A percentile compares a stretch with the other conserved stretches of the same genome.
phyloP scores from a whole-genome alignment of 495 filamentous ascomycete genomes.

The Usnea hakonensis region DNA sequence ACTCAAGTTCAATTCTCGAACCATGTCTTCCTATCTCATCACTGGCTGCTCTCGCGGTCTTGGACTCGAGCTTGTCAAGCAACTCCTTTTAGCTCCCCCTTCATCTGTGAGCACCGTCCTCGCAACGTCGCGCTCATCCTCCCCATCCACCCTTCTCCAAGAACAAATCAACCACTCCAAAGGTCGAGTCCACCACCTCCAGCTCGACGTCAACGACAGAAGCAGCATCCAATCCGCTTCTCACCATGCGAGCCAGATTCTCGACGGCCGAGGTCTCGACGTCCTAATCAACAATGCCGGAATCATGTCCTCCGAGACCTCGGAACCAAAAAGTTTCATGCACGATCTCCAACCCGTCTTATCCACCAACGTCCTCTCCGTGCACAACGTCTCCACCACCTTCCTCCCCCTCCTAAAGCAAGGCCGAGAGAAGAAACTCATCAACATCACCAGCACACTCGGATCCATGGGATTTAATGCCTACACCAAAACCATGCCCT shows the following conservation, averaged over 20 bases:
- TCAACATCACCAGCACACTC: no score
- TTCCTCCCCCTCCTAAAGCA: constrained; percentile 42
- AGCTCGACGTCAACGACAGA: constrained; percentile 39
- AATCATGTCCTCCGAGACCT: background rate
- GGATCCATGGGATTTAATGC: no score
- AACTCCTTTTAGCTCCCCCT: constrained; percentile 25
- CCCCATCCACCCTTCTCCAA: constrained; percentile 25
- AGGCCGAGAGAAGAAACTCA: constrained; percentile 38
- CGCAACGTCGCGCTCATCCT: constrained; percentile 33
- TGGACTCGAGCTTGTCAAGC: constrained; percentile 28
- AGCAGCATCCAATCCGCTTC: constrained; percentile 38
- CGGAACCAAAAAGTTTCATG: constrained; percentile 8
- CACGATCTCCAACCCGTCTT: constrained; percentile 35
- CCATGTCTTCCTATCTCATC: constrained; percentile 30
- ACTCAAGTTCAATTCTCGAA: no score
- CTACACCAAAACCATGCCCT: no score
- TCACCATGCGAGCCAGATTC: constrained; percentile 26
- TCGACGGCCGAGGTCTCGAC: constrained; percentile 39
- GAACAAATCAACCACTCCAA: constrained; percentile 17
- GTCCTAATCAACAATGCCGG: constrained; percentile 49
- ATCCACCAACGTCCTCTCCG: constrained; percentile 37
- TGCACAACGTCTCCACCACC: constrained; percentile 36
- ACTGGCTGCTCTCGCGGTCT: constrained; percentile 33
- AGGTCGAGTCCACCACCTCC: constrained; percentile 37
- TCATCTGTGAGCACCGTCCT: constrained; percentile 29